Conservation (phyloP, 179 eudicot genomes). For the Sideroxylon spinosum region DNA sequence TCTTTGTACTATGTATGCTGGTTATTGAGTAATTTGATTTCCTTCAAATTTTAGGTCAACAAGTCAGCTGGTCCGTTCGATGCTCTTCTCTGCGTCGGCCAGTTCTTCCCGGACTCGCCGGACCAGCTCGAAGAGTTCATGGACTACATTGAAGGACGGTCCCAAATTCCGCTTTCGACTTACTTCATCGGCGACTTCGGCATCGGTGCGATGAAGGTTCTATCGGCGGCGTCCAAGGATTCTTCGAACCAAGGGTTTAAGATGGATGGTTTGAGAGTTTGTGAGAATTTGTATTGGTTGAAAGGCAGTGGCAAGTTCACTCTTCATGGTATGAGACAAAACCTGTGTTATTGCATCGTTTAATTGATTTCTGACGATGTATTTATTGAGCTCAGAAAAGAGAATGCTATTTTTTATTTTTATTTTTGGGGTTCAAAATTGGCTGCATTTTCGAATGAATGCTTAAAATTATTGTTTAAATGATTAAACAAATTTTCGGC, state of each 20-base stretch:
- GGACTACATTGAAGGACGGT: constrained; percentile 66
- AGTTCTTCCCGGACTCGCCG: constrained; percentile 74
- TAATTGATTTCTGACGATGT: neutral
- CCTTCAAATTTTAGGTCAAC: constrained; percentile 51
- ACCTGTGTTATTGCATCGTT: neutral
- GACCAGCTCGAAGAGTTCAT: constrained; percentile 63
- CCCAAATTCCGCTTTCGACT: constrained; percentile 63
- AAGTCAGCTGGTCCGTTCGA: constrained; percentile 97
- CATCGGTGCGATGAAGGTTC: constrained; percentile 51
- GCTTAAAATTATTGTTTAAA: neutral
- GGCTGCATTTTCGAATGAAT: neutral
- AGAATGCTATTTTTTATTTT: neutral
- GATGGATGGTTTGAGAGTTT: constrained; percentile 77
- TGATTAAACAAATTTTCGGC: neutral
- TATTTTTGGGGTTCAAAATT: neutral
- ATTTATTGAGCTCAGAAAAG: too few species aligned
- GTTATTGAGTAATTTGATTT: neutral
- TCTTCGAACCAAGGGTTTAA: constrained; percentile 70
- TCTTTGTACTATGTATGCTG: neutral
- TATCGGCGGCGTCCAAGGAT: constrained; percentile 50
- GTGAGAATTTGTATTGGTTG: constrained; percentile 79
- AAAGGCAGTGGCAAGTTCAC: constrained; percentile 84
- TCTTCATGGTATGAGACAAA: constrained; percentile 42
- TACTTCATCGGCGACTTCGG: constrained; percentile 92
- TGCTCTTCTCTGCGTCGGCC: constrained; percentile 86